Base-by-base conservation (phyloP, 441 rosid genomes). In the Brassica hybrid region DNA sequence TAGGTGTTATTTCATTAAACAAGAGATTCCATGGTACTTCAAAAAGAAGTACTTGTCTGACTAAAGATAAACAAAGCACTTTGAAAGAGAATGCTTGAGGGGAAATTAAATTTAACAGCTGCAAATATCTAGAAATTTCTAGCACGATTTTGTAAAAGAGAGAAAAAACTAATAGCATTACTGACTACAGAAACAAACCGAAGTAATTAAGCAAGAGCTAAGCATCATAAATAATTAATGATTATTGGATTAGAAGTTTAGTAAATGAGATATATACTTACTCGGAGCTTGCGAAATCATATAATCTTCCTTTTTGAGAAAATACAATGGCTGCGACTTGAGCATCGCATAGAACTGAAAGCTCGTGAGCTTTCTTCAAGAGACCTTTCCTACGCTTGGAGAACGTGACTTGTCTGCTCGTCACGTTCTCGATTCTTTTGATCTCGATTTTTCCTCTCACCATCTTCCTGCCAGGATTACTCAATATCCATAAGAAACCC, bases 311-410 rank as follows among this genome's bases (percentile, higher is more conserved):
- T n/a, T n/a, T n/a, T n/a, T n/a, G n/a, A n/a, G n/a, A n/a, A n/a
- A n/a, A n/a, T n/a, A n/a, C n/a, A n/a, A n/a, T n/a, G n/a, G n/a
- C n/a, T n/a, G n/a, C n/a, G n/a, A n/a, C n/a, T n/a, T n/a, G n/a
- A n/a, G n/a, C n/a, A n/a, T n/a, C n/a, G n/a, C n/a, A n/a, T n/a
- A 48, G 56, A 48, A 48, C 56, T 48, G 56, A 48, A 48, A 48
- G 56, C 85, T 89, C 93, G 54, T 64, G 64, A 43, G 93, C 91
- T 74, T 89, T 89, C 91, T 89, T 89, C 82, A 89, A 27, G 41
- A 89, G 81, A 67, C 91, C 91, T 11, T 59, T 87, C 69, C 89
- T 84, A 21, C 92, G 84, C 81, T 88, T 87, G 4, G 86, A 84
- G 76, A 89, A 89, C 43, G 89, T 83, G 75, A 86, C 91, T 80